Evolutionary conservation across 1,139 yeast genomes (phyloP).

Genomic region (Yamadazyma sp.): DNA sequence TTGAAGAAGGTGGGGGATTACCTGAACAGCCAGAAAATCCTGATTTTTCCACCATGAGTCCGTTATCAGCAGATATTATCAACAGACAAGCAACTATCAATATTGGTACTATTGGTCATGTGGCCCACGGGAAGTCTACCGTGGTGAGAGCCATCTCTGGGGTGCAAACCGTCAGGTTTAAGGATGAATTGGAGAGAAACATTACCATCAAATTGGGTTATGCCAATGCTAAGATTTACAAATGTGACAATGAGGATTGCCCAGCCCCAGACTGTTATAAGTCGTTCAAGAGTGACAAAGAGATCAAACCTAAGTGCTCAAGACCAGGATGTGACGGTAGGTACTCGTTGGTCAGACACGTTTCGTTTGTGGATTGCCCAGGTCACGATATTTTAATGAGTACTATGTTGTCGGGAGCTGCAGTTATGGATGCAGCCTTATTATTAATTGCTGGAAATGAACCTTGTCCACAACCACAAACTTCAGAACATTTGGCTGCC

Average conservation of each 20-base stretch:
- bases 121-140: slow-evolving; percentile 98
- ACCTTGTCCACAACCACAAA: slow-evolving; percentile 99
- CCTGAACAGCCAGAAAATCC: slow-evolving; percentile 95
- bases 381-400: slow-evolving; percentile 99
- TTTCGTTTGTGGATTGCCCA: slow-evolving; percentile 98
- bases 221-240: slow-evolving; percentile 97
- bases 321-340: slow-evolving; percentile 83
- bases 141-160: slow-evolving; percentile 99
- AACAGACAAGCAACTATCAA: slow-evolving; percentile 99
- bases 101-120: slow-evolving; percentile 99
- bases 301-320: slow-evolving; percentile 89
- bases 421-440: slow-evolving; percentile 99
- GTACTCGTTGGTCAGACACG: slow-evolving; percentile 89
- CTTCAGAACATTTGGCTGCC: slow-evolving; percentile 98
- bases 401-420: slow-evolving; percentile 99
- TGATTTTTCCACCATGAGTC: slow-evolving; percentile 75
- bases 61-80: slow-evolving; percentile 90
- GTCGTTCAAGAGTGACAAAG: slow-evolving; percentile 93
- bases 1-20: slow-evolving; percentile 97
- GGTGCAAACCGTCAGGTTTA: slow-evolving; percentile 97
- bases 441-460: slow-evolving; percentile 97
- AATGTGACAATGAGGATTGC: slow-evolving; percentile 82
- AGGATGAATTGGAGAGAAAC: slow-evolving; percentile 97
- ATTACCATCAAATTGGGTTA: slow-evolving; percentile 98
- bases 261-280: slow-evolving; percentile 95